Evolutionary conservation across 1,284 basidiomycete genomes (phyloP).

Genomic region (Ustilago trichophora): DNA sequence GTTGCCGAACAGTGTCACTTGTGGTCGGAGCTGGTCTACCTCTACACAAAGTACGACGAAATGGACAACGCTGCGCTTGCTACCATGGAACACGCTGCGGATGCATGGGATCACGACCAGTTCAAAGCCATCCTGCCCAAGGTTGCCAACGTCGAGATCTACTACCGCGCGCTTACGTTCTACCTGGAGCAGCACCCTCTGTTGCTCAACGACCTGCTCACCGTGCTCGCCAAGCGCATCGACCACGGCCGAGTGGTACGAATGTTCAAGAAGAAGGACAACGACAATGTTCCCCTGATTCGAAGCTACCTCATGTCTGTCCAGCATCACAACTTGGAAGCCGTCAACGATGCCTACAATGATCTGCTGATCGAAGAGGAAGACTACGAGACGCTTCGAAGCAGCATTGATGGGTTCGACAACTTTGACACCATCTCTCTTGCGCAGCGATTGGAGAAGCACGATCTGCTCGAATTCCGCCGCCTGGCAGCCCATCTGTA

Average conservation of each 20-base stretch:
- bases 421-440: conserved; percentile 94
- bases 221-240: conserved; percentile 88
- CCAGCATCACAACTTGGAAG: conserved; percentile 92
- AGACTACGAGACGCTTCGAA: conserved; percentile 94
- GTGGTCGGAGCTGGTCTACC: conserved; percentile 97
- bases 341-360: conserved; percentile 97
- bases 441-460: conserved; percentile 85
- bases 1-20: conserved; percentile 95
- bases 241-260: conserved; percentile 94
- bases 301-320: conserved; percentile 95
- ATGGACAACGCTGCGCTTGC: conserved; percentile 94
- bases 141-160: conserved; percentile 98
- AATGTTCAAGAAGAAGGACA: conserved; percentile 83
- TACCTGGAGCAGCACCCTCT: conserved; percentile 91
- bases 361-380: conserved; percentile 97
- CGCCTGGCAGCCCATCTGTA: conserved; percentile 88
- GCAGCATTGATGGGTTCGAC: conserved; percentile 95
- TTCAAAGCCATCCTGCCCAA: conserved; percentile 71
- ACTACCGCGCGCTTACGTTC: conserved; percentile 75
- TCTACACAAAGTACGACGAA: conserved; percentile 98
- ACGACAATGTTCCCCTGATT: conserved; percentile 94
- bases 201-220: conserved; percentile 89
- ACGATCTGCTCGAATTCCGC: conserved; percentile 93
- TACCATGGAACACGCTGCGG: conserved; percentile 96
- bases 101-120: conserved; percentile 99